Evolutionary conservation across 2,329 filamentous ascomycete species (phyloP).

Genomic region (Podosphaera aphanis): DNA sequence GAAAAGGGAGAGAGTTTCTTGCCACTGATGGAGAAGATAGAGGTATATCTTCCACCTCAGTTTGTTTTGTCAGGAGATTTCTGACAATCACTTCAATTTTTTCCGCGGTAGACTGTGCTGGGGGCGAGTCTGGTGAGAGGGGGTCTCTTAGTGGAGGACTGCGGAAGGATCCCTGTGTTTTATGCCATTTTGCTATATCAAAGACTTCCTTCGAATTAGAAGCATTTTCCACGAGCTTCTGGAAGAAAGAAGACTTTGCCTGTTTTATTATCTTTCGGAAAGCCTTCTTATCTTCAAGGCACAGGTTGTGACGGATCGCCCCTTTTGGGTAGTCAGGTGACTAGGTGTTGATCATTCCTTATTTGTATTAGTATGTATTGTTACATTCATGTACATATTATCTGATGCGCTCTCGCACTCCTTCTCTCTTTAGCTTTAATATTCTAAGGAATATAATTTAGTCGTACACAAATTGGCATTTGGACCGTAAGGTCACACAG

Average conservation of each 20-base stretch:
- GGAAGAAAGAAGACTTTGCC: background rate
- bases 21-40: background rate
- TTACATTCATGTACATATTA: too few species aligned
- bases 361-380: too few species aligned
- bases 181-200: background rate
- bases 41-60: background rate
- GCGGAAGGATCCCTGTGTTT: background rate
- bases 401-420: too few species aligned
- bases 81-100: background rate
- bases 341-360: too few species aligned
- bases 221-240: background rate
- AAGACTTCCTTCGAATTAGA: background rate
- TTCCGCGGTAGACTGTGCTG: background rate
- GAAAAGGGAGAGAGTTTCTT: background rate
- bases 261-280: background rate
- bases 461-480: too few species aligned
- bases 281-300: background rate
- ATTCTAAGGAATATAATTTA: too few species aligned
- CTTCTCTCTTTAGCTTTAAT: too few species aligned
- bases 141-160: background rate
- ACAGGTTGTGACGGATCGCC: too few species aligned
- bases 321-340: too few species aligned
- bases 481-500: too few species aligned
- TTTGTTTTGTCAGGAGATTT: background rate
- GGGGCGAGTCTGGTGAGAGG: background rate